phyloP scores from a whole-genome alignment of 495 filamentous ascomycete species.

The Bryoglossum gracile region DNA sequence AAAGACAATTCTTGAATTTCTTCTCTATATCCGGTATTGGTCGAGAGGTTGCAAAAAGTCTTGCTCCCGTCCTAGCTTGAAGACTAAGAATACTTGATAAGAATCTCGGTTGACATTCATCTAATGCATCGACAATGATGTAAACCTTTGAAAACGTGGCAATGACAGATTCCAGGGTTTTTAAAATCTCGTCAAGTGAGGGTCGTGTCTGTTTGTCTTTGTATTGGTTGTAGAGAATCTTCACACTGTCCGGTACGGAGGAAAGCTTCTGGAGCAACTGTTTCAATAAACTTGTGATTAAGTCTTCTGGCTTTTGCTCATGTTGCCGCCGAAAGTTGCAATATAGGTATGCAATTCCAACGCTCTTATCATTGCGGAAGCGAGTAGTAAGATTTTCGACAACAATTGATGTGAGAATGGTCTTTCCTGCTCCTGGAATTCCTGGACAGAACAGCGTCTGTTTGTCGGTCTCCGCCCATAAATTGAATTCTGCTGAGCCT shows the following conservation, averaged over 20 bases:
- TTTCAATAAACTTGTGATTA: not conserved
- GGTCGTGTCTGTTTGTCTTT: not conserved
- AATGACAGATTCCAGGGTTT: not conserved
- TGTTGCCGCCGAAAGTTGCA: not conserved
- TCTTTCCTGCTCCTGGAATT: not conserved
- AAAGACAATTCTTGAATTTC: not conserved
- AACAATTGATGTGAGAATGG: no score
- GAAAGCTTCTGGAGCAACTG: not conserved
- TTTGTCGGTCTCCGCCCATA: not conserved
- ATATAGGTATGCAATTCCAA: constrained; percentile 1
- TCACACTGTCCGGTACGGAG: not conserved
- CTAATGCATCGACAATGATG: not conserved
- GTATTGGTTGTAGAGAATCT: not conserved
- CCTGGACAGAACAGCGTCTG: no score
- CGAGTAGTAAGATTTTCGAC: not conserved
- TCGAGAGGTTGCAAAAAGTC: not conserved
- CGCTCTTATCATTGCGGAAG: not conserved
- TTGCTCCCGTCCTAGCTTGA: not conserved
- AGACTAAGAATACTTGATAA: not conserved
- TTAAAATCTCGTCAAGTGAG: not conserved
- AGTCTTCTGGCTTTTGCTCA: not conserved
- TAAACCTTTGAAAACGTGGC: not conserved
- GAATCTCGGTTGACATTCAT: constrained; percentile 1
- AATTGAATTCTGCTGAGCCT: not conserved
- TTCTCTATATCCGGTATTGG: not conserved